Percentiles rank a stretch among this genome's conserved stretches.
Conservation (phyloP, 805 yeast species). For the Hanseniaspora pseudoguilliermondii region DNA sequence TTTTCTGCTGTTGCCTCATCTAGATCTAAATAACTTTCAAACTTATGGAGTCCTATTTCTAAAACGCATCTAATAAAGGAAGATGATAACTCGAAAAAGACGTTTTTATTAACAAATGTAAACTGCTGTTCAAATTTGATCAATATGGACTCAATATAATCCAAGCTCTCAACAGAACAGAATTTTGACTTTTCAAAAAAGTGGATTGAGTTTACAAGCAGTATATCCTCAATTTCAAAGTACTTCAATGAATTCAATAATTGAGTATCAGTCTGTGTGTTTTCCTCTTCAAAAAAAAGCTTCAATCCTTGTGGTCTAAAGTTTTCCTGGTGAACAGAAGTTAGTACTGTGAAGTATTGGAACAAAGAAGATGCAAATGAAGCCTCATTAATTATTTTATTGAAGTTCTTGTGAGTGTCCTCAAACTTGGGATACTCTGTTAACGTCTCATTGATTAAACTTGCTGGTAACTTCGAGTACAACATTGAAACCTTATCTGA, state of each 20-base stretch:
- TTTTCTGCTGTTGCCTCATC: conserved; percentile 10
- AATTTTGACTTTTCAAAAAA: conserved; percentile 1
- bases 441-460: neutral
- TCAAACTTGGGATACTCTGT: conserved; percentile 6
- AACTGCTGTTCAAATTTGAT: conserved; percentile 1
- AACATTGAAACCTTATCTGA: conserved; percentile 1
- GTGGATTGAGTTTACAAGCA: neutral
- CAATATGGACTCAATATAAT: conserved; percentile 2
- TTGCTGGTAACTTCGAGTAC: neutral
- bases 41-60: conserved; percentile 7
- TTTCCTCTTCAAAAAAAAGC: neutral
- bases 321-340: neutral
- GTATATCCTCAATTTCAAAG: conserved; percentile 5
- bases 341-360: neutral
- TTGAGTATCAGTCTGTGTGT: neutral
- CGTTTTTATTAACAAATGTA: neutral
- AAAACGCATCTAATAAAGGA: neutral
- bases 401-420: neutral
- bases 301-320: neutral
- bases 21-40: conserved; percentile 8
- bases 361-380: conserved; percentile 1
- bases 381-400: conserved; percentile 1
- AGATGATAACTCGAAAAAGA: neutral
- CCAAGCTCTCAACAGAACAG: conserved; percentile 4
- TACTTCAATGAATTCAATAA: neutral